A percentile compares a stretch with the other conserved stretches of the same genome.
These are phyloP conservation scores for Canna indica DNA, from an alignment of 176 grass and related monocot species.

Conservation along the genomic window DNA sequence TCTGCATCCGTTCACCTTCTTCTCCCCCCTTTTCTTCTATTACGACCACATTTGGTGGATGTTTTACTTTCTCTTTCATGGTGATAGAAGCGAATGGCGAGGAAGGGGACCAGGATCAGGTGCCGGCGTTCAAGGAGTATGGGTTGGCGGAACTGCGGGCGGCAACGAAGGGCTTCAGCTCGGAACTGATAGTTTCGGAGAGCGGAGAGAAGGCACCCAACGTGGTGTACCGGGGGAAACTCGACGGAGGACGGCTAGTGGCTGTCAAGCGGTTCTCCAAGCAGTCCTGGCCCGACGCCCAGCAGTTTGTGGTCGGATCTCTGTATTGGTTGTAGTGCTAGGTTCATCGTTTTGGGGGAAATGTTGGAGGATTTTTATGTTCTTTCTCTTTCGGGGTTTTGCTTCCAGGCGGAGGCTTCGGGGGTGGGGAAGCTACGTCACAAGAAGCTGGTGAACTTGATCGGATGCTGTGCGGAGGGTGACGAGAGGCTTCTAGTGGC, in stretches of 20 bases:
- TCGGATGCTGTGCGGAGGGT: slow-evolving; percentile 92
- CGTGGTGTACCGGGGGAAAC: slow-evolving; percentile 78
- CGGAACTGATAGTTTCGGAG: slow-evolving; percentile 92
- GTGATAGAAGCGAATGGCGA: slow-evolving; percentile 45
- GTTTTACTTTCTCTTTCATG: neutral
- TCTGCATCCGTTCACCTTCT: neutral
- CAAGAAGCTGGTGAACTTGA: slow-evolving; percentile 89
- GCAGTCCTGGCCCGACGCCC: slow-evolving; percentile 92
- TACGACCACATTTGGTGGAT: slow-evolving; percentile 9
- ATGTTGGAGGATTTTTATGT: neutral
- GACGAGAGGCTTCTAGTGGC: slow-evolving; percentile 94
- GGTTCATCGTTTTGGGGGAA: slow-evolving; percentile 18
- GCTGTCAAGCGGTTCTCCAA: slow-evolving; percentile 97
- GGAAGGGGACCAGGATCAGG: slow-evolving; percentile 50
- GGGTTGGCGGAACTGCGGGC: slow-evolving; percentile 68
- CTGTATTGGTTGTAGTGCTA: neutral
- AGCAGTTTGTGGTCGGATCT: slow-evolving; percentile 79
- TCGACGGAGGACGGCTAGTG: slow-evolving; percentile 70
- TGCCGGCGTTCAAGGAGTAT: slow-evolving; percentile 87
- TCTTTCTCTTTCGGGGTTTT: slow-evolving; percentile 5
- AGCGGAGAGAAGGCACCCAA: slow-evolving; percentile 99
- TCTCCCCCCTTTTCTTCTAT: neutral
- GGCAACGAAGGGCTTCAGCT: slow-evolving; percentile 91
- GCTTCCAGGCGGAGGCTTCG: slow-evolving; percentile 58
- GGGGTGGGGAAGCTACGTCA: slow-evolving; percentile 93